A percentile compares a stretch with the other conserved stretches of the same genome.
phyloP scores from a whole-genome alignment of 179 eudicot genomes.

The Corrigiola litoralis region DNA sequence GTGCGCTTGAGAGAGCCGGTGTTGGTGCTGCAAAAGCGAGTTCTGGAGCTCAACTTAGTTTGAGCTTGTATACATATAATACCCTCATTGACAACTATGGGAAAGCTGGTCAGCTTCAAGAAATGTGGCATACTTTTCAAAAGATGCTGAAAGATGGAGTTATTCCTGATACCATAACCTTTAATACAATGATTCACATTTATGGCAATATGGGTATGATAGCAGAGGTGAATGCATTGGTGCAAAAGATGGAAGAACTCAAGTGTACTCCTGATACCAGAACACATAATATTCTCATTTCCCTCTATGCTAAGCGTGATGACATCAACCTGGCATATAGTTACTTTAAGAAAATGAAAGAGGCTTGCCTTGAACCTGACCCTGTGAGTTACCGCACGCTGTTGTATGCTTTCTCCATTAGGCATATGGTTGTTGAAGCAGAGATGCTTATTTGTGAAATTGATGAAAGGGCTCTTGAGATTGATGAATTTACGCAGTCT shows the following conservation, averaged over 20 bases:
- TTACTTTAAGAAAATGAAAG: constrained; percentile 66
- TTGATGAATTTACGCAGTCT: constrained; percentile 84
- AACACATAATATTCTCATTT: constrained; percentile 79
- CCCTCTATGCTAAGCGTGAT: constrained; percentile 67
- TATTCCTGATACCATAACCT: constrained; percentile 70
- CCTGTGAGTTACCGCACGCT: constrained; percentile 78
- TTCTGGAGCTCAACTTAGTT: constrained; percentile 27
- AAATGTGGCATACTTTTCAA: constrained; percentile 62
- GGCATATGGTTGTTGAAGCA: constrained; percentile 77
- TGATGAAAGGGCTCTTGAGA: constrained; percentile 58
- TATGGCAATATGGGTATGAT: constrained; percentile 61
- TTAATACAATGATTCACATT: constrained; percentile 82
- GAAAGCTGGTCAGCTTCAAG: constrained; percentile 65
- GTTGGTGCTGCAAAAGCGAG: constrained; percentile 16
- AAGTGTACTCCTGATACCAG: constrained; percentile 66
- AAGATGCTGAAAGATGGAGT: constrained; percentile 62
- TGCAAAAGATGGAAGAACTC: constrained; percentile 62
- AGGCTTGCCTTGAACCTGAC: constrained; percentile 62
- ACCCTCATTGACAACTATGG: constrained; percentile 85
- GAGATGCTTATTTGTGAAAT: constrained; percentile 67
- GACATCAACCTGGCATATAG: constrained; percentile 55
- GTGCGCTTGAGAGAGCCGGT: neutral
- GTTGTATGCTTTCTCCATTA: constrained; percentile 70
- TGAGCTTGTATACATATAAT: constrained; percentile 77
- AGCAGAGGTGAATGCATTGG: constrained; percentile 52